phyloP scores from a whole-genome alignment of 2,329 filamentous ascomycete species.

The Xylaria sp. region DNA sequence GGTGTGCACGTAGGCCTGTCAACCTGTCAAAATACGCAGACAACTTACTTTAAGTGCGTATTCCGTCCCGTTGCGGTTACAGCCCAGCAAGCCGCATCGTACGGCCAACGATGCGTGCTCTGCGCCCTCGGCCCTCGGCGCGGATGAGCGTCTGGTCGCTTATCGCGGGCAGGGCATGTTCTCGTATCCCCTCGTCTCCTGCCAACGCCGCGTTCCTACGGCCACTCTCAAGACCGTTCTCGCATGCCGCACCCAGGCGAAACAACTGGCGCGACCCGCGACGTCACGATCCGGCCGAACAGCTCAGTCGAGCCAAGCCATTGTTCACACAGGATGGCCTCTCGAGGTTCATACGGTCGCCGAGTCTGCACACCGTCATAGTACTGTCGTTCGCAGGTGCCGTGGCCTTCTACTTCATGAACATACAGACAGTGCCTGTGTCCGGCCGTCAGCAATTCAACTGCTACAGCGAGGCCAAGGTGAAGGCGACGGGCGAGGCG shows the following conservation, averaged over 20 bases:
- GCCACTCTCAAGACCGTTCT: slow-evolving; percentile 35
- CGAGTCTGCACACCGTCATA: slow-evolving; percentile 55
- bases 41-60: background rate
- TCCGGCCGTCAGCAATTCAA: slow-evolving; percentile 80
- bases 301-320: slow-evolving; percentile 49
- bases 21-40: no score
- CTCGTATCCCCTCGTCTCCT: background rate
- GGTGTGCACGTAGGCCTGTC: background rate
- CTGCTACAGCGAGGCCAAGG: slow-evolving; percentile 65
- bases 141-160: slow-evolving; percentile 24
- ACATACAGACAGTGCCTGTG: slow-evolving; percentile 78
- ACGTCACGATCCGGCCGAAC: slow-evolving; percentile 33
- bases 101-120: slow-evolving; percentile 38
- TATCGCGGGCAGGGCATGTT: slow-evolving; percentile 6
- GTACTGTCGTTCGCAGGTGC: slow-evolving; percentile 57
- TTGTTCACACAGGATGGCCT: slow-evolving; percentile 53
- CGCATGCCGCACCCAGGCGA: slow-evolving; percentile 35
- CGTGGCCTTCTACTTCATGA: slow-evolving; percentile 70
- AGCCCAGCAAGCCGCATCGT: background rate
- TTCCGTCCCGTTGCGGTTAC: background rate
- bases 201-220: background rate
- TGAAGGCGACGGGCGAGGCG: slow-evolving; percentile 62
- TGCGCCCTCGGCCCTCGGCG: slow-evolving; percentile 29
- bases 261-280: slow-evolving; percentile 43
- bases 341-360: slow-evolving; percentile 48